Evolutionary conservation across 345 rosid genomes (phyloP).

Genomic region (Eucalyptus curtisii): DNA sequence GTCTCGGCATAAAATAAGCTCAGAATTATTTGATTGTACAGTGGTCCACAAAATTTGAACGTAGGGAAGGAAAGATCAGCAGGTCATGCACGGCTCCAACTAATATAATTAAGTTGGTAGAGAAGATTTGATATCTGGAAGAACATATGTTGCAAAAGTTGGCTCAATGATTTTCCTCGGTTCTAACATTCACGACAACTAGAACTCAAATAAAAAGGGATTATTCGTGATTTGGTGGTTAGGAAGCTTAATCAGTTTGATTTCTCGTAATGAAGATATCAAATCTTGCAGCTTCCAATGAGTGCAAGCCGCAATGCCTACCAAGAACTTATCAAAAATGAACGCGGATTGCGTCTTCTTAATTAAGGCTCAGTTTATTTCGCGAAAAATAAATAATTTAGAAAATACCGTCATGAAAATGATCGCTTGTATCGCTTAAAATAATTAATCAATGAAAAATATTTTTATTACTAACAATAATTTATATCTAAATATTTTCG

Average conservation of each 20-base stretch:
- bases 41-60: neutral
- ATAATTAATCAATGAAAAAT: neutral
- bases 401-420: neutral
- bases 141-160: neutral
- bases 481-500: neutral
- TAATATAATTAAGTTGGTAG: neutral
- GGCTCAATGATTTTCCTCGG: neutral
- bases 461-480: neutral
- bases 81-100: neutral
- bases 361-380: neutral
- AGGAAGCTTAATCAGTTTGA: neutral
- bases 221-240: neutral
- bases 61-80: neutral
- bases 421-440: neutral
- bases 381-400: fast-evolving
- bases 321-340: neutral
- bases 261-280: neutral
- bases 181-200: neutral
- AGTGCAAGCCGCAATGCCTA: neutral
- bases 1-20: neutral
- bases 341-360: neutral
- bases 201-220: neutral
- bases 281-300: neutral
- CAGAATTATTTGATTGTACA: neutral
- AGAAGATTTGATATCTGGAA: neutral